Conservation (phyloP, 768 basidiomycete species). For the Gymnopilus dilepis region DNA sequence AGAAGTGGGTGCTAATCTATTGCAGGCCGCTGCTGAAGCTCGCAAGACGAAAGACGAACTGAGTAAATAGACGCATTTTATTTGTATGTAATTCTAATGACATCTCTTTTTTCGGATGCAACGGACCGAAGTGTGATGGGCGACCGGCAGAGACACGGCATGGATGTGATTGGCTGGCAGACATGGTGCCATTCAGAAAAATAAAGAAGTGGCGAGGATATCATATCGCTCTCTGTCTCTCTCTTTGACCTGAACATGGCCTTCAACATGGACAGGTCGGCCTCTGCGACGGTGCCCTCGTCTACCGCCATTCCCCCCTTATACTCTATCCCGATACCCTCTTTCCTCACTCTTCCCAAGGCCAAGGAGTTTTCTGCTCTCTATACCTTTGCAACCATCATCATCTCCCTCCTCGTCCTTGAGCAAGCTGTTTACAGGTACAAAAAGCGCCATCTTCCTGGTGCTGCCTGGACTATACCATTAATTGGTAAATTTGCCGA, state of each 20-base stretch:
- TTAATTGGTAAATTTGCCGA: conserved; percentile 96
- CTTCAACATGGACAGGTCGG: conserved; percentile 42
- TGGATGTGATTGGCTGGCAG: conserved; percentile 43
- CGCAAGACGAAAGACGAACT: conserved; percentile 18
- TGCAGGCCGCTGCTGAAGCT: conserved; percentile 9
- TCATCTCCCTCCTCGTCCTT: conserved; percentile 77
- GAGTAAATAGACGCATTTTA: conserved; percentile 8
- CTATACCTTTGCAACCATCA: conserved; percentile 70
- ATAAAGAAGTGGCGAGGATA: conserved; percentile 23
- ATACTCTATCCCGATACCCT: conserved; percentile 52
- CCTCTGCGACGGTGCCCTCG: conserved; percentile 47
- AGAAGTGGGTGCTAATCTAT: neutral
- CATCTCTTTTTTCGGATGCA: neutral
- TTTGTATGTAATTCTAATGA: neutral
- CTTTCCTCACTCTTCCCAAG: conserved; percentile 44
- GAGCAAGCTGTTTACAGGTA: conserved; percentile 90
- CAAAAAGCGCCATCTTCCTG: conserved; percentile 90
- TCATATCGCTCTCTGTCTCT: conserved; percentile 9
- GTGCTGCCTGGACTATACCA: conserved; percentile 93
- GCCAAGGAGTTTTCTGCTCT: conserved; percentile 55
- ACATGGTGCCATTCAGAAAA: conserved; percentile 38
- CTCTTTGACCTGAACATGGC: conserved; percentile 38
- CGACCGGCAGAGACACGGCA: conserved; percentile 1
- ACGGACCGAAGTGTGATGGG: neutral
- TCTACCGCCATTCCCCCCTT: conserved; percentile 45